Evolutionary conservation across 2,329 filamentous ascomycete genomes (phyloP).

Genomic region (Microcyclosporella mali): DNA sequence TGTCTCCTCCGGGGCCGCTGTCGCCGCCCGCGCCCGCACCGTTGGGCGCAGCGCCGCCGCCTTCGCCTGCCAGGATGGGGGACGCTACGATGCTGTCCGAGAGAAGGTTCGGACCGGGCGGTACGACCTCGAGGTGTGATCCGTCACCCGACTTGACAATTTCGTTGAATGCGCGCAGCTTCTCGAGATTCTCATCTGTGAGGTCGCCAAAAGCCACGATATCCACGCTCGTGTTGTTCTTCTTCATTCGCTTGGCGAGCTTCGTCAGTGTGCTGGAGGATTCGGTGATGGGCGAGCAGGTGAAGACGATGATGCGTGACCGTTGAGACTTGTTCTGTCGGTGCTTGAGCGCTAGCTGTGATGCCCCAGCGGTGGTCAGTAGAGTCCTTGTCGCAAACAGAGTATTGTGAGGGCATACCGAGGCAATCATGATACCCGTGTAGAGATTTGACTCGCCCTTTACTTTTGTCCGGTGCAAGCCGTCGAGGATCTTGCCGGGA

Average conservation of each 20-base stretch:
- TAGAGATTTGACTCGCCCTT: slow-evolving; percentile 80
- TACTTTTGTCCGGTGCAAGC: slow-evolving; percentile 90
- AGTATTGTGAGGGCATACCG: slow-evolving; percentile 53
- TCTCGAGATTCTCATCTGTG: slow-evolving; percentile 79
- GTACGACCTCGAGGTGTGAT: slow-evolving; percentile 84
- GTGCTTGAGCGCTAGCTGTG: slow-evolving; percentile 89
- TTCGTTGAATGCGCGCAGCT: slow-evolving; percentile 89
- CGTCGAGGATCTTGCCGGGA: slow-evolving; percentile 89
- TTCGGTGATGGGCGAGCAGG: slow-evolving; percentile 86
- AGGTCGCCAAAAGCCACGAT: slow-evolving; percentile 93
- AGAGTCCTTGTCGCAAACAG: not conserved
- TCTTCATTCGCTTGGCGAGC: slow-evolving; percentile 98
- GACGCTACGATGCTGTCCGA: slow-evolving; percentile 87
- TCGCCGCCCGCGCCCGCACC: slow-evolving; percentile 38
- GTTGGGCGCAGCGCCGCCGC: slow-evolving; percentile 52
- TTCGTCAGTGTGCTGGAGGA: slow-evolving; percentile 82
- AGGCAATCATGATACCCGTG: slow-evolving; percentile 90
- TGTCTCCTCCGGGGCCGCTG: slow-evolving; percentile 52
- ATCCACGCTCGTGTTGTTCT: slow-evolving; percentile 88
- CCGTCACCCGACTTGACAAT: slow-evolving; percentile 86
- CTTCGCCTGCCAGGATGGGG: slow-evolving; percentile 82
- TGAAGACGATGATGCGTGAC: slow-evolving; percentile 94
- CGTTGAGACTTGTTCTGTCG: slow-evolving; percentile 95
- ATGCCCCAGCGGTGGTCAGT: not conserved
- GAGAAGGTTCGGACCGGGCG: slow-evolving; percentile 82